Evolutionary conservation across 768 basidiomycete genomes (phyloP), one percentile per base, ranked within the genome.

Genomic region (Pleurotus tuber-regium): DNA sequence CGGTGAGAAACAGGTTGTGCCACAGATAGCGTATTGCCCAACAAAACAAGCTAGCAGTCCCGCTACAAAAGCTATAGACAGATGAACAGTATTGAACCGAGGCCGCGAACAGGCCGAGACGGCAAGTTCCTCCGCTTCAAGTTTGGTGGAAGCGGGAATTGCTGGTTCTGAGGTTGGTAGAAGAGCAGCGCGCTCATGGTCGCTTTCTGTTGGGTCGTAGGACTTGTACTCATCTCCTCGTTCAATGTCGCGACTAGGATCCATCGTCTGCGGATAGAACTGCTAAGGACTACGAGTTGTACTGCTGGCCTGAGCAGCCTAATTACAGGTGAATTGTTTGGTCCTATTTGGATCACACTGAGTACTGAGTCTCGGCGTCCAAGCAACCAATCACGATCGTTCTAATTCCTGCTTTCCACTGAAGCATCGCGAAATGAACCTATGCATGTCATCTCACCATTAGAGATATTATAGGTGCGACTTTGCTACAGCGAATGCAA

Each of bases 31-130:
- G 66, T 72, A 68, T 55, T 86, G 83, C 10, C 72, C 66, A 18
- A 75, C 54, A 21, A 80, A 66, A 59, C 80, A 83, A 2, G 76
- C 74, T 12, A 76, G 51, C 18, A 77, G 59, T 3, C 86, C 86
- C 2, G 75, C 74, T 4, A 73, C 64, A 59, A 87, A 87, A 0
- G 85, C 79, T 0, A 65, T 62, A 1, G 70, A 43, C 2, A 83
- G 55, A 47, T 83, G 77, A 8, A 69, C 53, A 16, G 59, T 38
- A 28, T 60, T 65, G 57, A 74, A 75, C 48, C 61, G 64, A 26
- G 48, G 59, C 46, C 59, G 60, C 35, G 55, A 49, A 47, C 53
- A 63, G 39, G 56, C 59, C 9, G 58, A 54, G 28, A 55, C 46
- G 19, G 54, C 48, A 1, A 35, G 41, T 44, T 43, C 21, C 24